Evolutionary conservation across 1,284 basidiomycete species (phyloP), one percentile per base, ranked within the genome.

Genomic region (Rhodotorula sp.): DNA sequence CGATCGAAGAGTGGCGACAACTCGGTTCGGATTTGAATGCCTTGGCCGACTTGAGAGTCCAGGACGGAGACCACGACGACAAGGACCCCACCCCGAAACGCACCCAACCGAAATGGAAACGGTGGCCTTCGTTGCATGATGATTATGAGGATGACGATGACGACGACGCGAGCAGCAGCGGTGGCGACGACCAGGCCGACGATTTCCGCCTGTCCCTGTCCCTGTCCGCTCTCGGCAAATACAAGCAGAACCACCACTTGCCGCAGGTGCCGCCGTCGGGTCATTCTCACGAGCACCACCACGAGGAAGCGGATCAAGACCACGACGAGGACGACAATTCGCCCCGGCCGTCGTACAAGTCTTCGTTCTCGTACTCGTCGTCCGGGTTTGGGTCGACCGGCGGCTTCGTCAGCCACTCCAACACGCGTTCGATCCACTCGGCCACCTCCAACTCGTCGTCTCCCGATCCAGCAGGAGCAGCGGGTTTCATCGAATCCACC

Each of bases 1-100:
- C 69, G 70, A 72, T 71, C 23, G 71, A 68, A 58, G 74, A 78
- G 57, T 78, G 77, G 77, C 47, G 72, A 31, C 69, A 70, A 18
- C 57, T 78, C 18, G 77, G 76, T 4, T 69, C 72, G 5, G 75
- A 69, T 28, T 62, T 67, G 56, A 67, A 72, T 1, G 73, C 67
- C 21, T 65, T 66, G 52, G 74, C 67, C 15, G 68, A 64, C 26
- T 31, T 64, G 64, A 67, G 60, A 15, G 69, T 58, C 28, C 57
- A 55, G 58, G 56, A 63, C 54, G 56, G 58, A 26, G 62, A 61
- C n/a, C 23, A 28, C 1, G 31, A 21, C 34, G 62, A 61, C n/a
- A 18, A 28, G 3, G 31, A 21, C 34, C 23, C 58, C 16, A 49
- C 31, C 49, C 21, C 31, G 57, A 31, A 15, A 38, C 6, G 10